These are phyloP conservation scores for Lactarius psammicola DNA, from an alignment of 768 basidiomycete genomes.

Conservation along the genomic window DNA sequence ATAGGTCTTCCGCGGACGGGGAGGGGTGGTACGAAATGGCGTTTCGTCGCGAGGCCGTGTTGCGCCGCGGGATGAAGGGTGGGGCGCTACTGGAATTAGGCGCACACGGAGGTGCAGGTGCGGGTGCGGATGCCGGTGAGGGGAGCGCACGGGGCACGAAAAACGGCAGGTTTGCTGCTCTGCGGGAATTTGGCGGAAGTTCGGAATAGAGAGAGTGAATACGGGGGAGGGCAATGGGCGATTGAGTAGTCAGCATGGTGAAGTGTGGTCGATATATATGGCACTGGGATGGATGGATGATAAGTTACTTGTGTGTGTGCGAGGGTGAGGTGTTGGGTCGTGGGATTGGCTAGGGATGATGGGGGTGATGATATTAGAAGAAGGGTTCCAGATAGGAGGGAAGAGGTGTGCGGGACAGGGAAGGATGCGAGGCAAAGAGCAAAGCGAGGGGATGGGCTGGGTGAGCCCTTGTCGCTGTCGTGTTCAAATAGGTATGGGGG, in stretches of 20 bases:
- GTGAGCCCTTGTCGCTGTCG: not conserved
- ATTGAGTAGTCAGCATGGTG: constrained; percentile 29
- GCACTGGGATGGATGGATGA: not conserved
- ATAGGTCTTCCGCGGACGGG: constrained; percentile 10
- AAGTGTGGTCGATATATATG: constrained; percentile 4
- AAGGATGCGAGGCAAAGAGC: constrained; percentile 1
- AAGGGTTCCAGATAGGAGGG: not conserved
- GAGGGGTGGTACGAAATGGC: constrained; percentile 23
- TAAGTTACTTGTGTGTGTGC: constrained; percentile 1
- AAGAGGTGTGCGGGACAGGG: not conserved
- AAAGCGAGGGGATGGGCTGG: not conserved
- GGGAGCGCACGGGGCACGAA: constrained; percentile 21
- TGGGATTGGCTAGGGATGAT: constrained; percentile 4
- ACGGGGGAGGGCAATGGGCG: constrained; percentile 18
- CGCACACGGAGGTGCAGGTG: not conserved
- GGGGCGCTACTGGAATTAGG: constrained; percentile 7
- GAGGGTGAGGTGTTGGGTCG: not conserved
- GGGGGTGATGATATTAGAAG: not conserved
- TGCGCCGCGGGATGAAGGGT: constrained; percentile 13
- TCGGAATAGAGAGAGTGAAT: constrained; percentile 29
- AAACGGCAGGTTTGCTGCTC: constrained; percentile 29
- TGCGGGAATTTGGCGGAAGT: constrained; percentile 28
- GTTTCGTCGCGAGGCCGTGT: constrained; percentile 19
- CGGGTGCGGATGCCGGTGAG: not conserved
- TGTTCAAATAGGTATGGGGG: constrained; percentile 6